Evolutionary conservation across 495 filamentous ascomycete species (phyloP).

Genomic region (Aspergillus kassunensis): DNA sequence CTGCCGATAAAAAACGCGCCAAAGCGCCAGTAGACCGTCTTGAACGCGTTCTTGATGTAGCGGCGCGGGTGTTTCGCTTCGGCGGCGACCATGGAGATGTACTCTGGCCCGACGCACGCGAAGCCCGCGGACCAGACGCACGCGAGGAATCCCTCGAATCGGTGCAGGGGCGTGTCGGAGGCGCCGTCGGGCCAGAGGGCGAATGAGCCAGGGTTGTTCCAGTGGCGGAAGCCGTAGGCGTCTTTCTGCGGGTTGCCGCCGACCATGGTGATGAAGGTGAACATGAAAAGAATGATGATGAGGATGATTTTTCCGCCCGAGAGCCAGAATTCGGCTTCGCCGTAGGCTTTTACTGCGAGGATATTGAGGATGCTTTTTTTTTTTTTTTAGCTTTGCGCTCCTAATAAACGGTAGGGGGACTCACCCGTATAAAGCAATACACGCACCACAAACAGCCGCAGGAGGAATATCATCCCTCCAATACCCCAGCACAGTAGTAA

Average conservation of each 20-base stretch:
- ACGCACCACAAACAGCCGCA: slow-evolving; percentile 53
- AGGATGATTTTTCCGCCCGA: slow-evolving; percentile 64
- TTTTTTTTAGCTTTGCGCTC: neutral
- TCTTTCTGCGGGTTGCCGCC: slow-evolving; percentile 67
- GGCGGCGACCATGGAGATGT: slow-evolving; percentile 73
- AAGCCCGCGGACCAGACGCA: slow-evolving; percentile 51
- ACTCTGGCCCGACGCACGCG: slow-evolving; percentile 58
- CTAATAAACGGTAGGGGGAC: neutral
- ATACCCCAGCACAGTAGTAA: slow-evolving; percentile 64
- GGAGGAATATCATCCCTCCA: slow-evolving; percentile 63
- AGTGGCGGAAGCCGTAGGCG: slow-evolving; percentile 68
- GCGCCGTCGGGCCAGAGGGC: slow-evolving; percentile 53
- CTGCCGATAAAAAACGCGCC: slow-evolving; percentile 70
- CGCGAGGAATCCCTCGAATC: slow-evolving; percentile 68
- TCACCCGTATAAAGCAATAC: slow-evolving; percentile 42
- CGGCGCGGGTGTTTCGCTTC: slow-evolving; percentile 67
- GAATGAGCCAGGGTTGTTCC: slow-evolving; percentile 25
- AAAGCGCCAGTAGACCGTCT: slow-evolving; percentile 68
- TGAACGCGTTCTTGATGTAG: slow-evolving; percentile 54
- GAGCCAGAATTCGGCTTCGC: slow-evolving; percentile 65
- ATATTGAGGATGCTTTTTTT: slow-evolving; percentile 17
- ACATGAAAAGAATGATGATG: slow-evolving; percentile 51
- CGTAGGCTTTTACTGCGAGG: slow-evolving; percentile 61
- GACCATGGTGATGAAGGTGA: slow-evolving; percentile 54
- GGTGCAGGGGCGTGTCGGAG: slow-evolving; percentile 54